phyloP scores from a whole-genome alignment of 352 stramenopile genomes.

The Globisporangium parvum region DNA sequence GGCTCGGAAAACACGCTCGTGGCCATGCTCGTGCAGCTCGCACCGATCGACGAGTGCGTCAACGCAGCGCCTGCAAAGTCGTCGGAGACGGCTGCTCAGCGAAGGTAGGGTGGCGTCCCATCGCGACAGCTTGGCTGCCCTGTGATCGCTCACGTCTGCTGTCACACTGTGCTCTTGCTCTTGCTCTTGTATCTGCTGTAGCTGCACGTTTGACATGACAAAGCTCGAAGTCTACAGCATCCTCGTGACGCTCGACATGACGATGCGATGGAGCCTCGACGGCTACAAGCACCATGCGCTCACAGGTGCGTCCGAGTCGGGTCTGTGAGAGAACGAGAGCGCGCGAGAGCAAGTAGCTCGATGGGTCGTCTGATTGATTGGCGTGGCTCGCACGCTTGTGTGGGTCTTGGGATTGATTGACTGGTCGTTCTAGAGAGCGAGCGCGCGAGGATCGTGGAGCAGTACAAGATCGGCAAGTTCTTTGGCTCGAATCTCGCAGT shows the following conservation, averaged over 20 bases:
- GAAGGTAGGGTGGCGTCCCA: background rate
- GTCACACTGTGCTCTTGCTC: background rate
- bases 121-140: background rate
- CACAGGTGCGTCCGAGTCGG: conserved; percentile 18
- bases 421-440: conserved; percentile 30
- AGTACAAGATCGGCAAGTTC: conserved; percentile 54
- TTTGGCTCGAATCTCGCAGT: conserved; percentile 59
- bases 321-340: too few relatives aligned
- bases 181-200: conserved; percentile 11
- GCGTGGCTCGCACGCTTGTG: too few relatives aligned
- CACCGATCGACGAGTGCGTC: conserved; percentile 32
- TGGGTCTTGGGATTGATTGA: too few relatives aligned
- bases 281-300: conserved; percentile 54
- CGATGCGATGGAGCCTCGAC: conserved; percentile 33
- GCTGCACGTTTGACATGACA: conserved; percentile 57
- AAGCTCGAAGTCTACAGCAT: conserved; percentile 64
- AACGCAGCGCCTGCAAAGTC: background rate
- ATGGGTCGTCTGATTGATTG: too few relatives aligned
- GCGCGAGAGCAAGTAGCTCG: background rate
- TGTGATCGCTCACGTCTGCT: too few relatives aligned
- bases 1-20: conserved; percentile 33
- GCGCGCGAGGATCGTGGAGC: conserved; percentile 41
- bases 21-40: conserved; percentile 50
- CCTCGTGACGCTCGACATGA: conserved; percentile 32
- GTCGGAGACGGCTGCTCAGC: background rate